Base-by-base conservation (phyloP, 1,139 yeast species). In the Scheffersomyces stambukii region DNA sequence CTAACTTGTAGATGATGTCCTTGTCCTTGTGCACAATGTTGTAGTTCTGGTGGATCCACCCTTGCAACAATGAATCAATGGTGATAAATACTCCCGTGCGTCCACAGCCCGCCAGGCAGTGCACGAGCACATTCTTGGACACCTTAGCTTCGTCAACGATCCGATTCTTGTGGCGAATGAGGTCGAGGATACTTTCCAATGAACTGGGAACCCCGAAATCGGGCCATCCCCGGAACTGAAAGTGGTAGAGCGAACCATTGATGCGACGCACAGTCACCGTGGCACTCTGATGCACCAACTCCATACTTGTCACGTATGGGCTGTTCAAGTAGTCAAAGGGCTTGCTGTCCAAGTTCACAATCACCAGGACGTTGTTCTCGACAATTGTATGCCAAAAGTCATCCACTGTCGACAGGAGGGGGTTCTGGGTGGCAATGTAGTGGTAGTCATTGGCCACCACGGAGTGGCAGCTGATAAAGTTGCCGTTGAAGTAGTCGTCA, bases 91-190 rank as follows among this genome's bases (percentile, higher is more conserved):
- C 81, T 2, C 94, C 94, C 0, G 93, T 77, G 37, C 94, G 60
- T 6, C 94, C 94, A 32, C 85, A 84, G 0, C 94, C 94, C 0
- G 94, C 94, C 3, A 88, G 78, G 48, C 94, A 83, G 50, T 83
- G 94, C 21, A 66, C 71, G 14, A 66, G 31, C 4, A 56, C 38
- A 28, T 57, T 53, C 17, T 47, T 41, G 16, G 46, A 45, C 35
- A 50, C 36, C 18, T 41, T 25, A 9, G 47, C 27, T 37, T 40
- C 13, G 35, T 35, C 16, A 38, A 51, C 41, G 19, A 74, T 42
- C 13, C 52, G 36, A 36, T 70, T 63, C 45, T 81, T 82, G 28
- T 70, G 52, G 2, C 60, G 46, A 24, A 77, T 69, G 28, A 83
- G 57, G 3, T 69, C 62, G 10, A 82, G 42, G 13, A 84, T 54